These are phyloP conservation scores for Aspergillus fijiensis DNA, from an alignment of 2,329 filamentous ascomycete genomes.

Conservation along the genomic window DNA sequence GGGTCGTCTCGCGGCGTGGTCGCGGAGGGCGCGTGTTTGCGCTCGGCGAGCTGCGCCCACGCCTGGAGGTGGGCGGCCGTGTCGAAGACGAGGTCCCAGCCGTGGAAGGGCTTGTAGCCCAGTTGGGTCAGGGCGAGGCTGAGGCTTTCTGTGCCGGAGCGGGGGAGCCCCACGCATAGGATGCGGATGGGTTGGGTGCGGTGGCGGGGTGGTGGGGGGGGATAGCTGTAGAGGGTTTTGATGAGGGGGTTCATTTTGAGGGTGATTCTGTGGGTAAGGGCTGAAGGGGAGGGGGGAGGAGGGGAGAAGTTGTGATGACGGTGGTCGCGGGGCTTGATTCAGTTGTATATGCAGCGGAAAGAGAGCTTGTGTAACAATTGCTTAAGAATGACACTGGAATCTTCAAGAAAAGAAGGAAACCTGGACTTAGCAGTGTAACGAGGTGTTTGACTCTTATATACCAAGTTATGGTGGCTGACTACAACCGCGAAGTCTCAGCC, in stretches of 20 bases:
- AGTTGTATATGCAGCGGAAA: too few relatives aligned
- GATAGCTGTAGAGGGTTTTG: conserved; percentile 8
- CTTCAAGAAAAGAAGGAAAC: too few relatives aligned
- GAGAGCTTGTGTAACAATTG: too few relatives aligned
- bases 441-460: too few relatives aligned
- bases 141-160: conserved; percentile 28
- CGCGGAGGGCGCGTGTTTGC: conserved; percentile 15
- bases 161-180: conserved; percentile 23
- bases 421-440: too few relatives aligned
- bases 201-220: not conserved
- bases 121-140: conserved; percentile 24
- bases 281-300: too few relatives aligned
- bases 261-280: too few relatives aligned
- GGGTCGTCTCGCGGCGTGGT: not conserved
- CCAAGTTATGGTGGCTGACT: too few relatives aligned
- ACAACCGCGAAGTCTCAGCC: too few relatives aligned
- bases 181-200: conserved; percentile 19
- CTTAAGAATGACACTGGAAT: too few relatives aligned
- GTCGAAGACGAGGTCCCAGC: conserved; percentile 12
- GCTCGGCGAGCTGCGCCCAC: conserved; percentile 13
- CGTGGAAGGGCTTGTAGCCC: conserved; percentile 23
- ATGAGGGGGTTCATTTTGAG: not conserved
- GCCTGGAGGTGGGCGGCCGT: conserved; percentile 1
- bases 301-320: not conserved
- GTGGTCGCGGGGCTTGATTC: too few relatives aligned